These are phyloP conservation scores for Neocallimastix lanati DNA, from an alignment of 192 early-diverging fungal genomes.

Conservation along the genomic window DNA sequence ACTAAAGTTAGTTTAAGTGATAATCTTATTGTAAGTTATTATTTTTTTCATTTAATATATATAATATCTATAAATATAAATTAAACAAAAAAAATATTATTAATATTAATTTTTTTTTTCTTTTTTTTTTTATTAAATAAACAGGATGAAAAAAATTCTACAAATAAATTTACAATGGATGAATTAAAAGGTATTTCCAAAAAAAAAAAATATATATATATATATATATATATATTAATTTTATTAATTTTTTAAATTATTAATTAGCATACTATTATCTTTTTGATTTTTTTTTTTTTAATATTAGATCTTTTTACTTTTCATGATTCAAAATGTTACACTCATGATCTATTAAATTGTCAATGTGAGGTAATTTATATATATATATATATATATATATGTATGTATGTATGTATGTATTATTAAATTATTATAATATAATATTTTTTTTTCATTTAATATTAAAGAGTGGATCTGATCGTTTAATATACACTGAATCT, in stretches of 20 bases:
- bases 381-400: not conserved
- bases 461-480: not conserved
- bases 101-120: not conserved
- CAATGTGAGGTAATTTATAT: constrained; percentile 4
- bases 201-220: no score
- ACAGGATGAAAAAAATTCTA: constrained; percentile 3
- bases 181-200: constrained; percentile 36
- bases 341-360: constrained; percentile 31
- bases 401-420: no score
- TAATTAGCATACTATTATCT: no score
- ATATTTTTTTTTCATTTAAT: no score
- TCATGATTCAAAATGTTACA: constrained; percentile 26
- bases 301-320: constrained; percentile 27
- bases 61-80: not conserved
- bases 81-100: not conserved
- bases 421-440: no score
- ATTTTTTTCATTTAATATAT: not conserved
- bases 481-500: not conserved
- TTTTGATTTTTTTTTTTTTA: constrained; percentile 16
- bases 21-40: constrained; percentile 18
- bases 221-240: no score
- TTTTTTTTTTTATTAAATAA: not conserved
- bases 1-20: constrained; percentile 37
- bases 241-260: no score
- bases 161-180: constrained; percentile 28